Base-by-base conservation (phyloP, 176 grass and related monocot genomes). In the Oryza officinalis region DNA sequence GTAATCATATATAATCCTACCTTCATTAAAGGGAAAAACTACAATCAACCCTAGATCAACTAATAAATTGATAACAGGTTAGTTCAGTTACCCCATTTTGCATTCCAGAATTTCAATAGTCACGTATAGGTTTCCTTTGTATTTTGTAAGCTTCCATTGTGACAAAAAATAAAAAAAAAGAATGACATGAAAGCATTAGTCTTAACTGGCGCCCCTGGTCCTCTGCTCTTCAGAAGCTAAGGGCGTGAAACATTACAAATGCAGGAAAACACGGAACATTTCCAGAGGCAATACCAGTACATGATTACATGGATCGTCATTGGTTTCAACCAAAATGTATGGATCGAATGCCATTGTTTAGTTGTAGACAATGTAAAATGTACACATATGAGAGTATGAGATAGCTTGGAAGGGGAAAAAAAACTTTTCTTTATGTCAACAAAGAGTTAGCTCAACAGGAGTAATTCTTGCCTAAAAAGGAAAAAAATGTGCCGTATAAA, bases 301-400 rank as follows among this genome's bases (percentile, higher is more conserved):
- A 71, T 77, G n/a, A 6, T 57, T 57, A n/a, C 52, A 57, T 57
- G 52, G 31, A 77, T 71, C 77, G 27, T 27, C 31, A 52, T 13
- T 25, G 63, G 41, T 49, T 35, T 4, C 4, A 8, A 73, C n/a
- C 15, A 49, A 47, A 86, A n/a, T 73, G 31, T 18, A 80, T 52
- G 37, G 25, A 20, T 57, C 38, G 50, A 28, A 68, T 74, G 27
- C 45, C 18, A 15, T 74, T 43, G 27, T 84, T 75, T 65, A 44
- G 35, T 52, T 66, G 2, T 74, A 60, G 73, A 84, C 10, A 59
- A 38, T 35, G 49, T 20, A 75, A 30, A 59, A 68, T 84, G 5
- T 84, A 59, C 63, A 81, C 27, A 28, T 71, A 41, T 20, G 50
- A n/a, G 20, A 57, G 20, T 22, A 7, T 8, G 57, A 50, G 30